phyloP scores from a whole-genome alignment of 305 asterid genomes.

The Solanum aculeatissimum region DNA sequence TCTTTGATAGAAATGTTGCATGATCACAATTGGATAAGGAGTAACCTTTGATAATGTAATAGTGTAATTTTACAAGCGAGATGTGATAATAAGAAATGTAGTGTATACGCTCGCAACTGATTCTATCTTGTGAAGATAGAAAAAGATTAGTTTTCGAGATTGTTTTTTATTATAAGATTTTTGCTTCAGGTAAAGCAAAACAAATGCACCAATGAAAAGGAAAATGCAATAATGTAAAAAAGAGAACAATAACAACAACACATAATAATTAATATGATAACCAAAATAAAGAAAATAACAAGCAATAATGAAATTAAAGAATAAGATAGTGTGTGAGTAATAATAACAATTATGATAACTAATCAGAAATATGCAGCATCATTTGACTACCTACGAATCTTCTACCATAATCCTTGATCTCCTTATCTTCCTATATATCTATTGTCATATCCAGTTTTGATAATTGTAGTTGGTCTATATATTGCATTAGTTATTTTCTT shows the following conservation, averaged over 20 bases:
- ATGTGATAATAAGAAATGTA: background rate
- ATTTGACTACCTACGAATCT: background rate
- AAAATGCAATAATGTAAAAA: background rate
- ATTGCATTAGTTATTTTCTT: background rate
- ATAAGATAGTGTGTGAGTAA: background rate
- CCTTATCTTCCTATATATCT: background rate
- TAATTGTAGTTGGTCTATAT: background rate
- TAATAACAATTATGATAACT: too few relatives aligned
- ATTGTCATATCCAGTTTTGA: background rate
- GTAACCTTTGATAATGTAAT: background rate
- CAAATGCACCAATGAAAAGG: background rate
- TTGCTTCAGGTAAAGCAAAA: background rate
- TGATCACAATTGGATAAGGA: background rate
- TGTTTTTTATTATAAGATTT: background rate
- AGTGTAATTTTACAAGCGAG: background rate
- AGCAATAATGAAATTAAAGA: background rate
- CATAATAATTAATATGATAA: too few relatives aligned
- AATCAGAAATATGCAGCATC: too few relatives aligned
- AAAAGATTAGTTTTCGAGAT: too few relatives aligned
- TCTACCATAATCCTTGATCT: background rate
- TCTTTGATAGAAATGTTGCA: background rate
- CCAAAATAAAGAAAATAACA: background rate
- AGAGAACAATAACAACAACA: too few relatives aligned
- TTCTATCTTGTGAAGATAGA: background rate
- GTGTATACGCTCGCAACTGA: background rate